phyloP scores from a whole-genome alignment of 371 early-diverging fungal species.

The Rhizopus sp. region DNA sequence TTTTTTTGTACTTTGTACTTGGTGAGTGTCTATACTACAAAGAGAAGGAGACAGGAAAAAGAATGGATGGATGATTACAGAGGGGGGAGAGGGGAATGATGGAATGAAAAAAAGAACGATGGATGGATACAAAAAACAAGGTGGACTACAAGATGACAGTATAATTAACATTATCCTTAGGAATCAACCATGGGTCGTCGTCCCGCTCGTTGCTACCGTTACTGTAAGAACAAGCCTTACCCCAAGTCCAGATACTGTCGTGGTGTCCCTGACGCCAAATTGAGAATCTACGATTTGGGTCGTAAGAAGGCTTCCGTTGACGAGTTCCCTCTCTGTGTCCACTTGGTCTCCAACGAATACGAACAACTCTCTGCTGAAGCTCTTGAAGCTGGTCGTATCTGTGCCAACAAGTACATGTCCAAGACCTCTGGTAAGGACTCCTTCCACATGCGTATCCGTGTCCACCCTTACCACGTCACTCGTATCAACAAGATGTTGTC shows the following conservation, averaged over 20 bases:
- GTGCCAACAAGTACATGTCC: constrained; percentile 99
- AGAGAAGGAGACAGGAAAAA: not conserved
- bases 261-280: constrained; percentile 99
- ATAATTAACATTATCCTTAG: not conserved
- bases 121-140: too few species aligned
- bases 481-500: constrained; percentile 99
- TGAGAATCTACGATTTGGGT: constrained; percentile 99
- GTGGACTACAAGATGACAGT: too few species aligned
- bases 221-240: constrained; percentile 99
- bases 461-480: constrained; percentile 99
- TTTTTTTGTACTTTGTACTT: constrained; percentile 30
- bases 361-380: constrained; percentile 99
- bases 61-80: not conserved
- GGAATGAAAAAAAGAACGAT: too few species aligned
- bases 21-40: not conserved
- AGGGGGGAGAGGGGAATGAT: too few species aligned
- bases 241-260: constrained; percentile 99
- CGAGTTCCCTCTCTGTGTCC: constrained; percentile 97
- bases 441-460: constrained; percentile 99
- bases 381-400: constrained; percentile 99
- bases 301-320: constrained; percentile 99
- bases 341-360: constrained; percentile 98
- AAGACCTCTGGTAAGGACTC: constrained; percentile 99
- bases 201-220: constrained; percentile 99
- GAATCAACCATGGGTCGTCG: constrained; percentile 91